These are phyloP conservation scores for Morella rubra DNA, from an alignment of 306 rosid species.

Conservation along the genomic window DNA sequence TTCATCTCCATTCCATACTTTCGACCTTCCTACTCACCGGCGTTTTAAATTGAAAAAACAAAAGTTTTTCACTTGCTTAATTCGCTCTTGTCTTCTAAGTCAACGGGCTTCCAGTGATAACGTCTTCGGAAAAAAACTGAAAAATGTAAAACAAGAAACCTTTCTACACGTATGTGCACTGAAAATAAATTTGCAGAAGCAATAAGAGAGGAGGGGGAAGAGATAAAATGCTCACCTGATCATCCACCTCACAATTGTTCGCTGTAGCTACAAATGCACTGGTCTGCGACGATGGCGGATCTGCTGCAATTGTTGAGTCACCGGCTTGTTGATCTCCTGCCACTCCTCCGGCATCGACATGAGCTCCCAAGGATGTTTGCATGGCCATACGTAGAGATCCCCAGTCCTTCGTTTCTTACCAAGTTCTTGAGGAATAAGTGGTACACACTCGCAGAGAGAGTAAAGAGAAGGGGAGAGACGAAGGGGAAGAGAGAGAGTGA, in stretches of 20 bases:
- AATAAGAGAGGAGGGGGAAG: too few species aligned
- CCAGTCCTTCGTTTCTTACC: not conserved
- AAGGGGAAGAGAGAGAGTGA: too few species aligned
- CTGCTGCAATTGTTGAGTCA: not conserved
- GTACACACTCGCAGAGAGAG: not conserved
- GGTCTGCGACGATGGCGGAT: not conserved
- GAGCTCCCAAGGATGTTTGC: not conserved
- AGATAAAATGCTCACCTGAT: conserved; percentile 19
- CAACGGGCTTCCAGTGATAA: too few species aligned
- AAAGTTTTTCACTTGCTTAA: too few species aligned
- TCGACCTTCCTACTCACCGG: too few species aligned
- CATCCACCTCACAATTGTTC: not conserved
- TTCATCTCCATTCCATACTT: too few species aligned
- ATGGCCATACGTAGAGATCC: not conserved
- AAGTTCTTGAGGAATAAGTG: not conserved
- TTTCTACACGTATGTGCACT: too few species aligned
- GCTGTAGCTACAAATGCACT: not conserved
- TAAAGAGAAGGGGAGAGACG: not conserved
- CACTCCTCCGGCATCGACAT: not conserved
- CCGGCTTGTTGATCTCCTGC: not conserved
- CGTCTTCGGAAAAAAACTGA: too few species aligned
- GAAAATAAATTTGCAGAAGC: too few species aligned
- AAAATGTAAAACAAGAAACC: too few species aligned
- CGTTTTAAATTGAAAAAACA: too few species aligned
- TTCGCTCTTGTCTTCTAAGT: too few species aligned